Evolutionary conservation across 2,329 filamentous ascomycete species (phyloP), one percentile per base, ranked within the genome.

Genomic region (Cryphonectria parasitica): DNA sequence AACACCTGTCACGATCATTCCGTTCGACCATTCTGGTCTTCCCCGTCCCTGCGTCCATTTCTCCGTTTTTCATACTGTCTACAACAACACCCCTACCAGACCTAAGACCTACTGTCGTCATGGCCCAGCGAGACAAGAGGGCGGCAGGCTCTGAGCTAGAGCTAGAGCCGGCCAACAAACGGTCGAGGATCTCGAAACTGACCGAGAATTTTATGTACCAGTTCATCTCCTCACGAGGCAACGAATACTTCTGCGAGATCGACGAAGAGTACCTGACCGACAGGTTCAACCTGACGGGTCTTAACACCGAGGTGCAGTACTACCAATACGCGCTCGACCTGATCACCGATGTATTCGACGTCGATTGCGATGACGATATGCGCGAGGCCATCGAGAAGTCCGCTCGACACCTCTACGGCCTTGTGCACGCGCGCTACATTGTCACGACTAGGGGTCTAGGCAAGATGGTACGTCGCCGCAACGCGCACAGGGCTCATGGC

Each of bases 211-310:
- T 66, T 45, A 15, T 43, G 34, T 34, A 61, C 62, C 69, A 99
- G 96, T 99, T 99, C 81, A 98, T 98, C 77, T 98, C 95, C 5
- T 97, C 95, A 7, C 90, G 96, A 69, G 96, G 96, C 75, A 98
- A 99, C 83, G 96, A 99, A 81, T 99, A 99, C 83, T 99, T 98
- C 78, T 99, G 96, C 88, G 96, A 99, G 80, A 98, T 99, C 77
- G 96, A 99, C 82, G 96, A 99, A 81, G 96, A 99, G 78, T 99
- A 99, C 82, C 88, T 99, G 63, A 98, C 95, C 66, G 96, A 99
- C 81, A 91, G 96, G 66, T 99, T 99, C 88, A 99, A 99, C 83
- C 86, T 99, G 73, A 99, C 96, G 0, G 96, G 96, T 52, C 88
- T 99, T 66, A 98, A 98, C 83, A 95, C 94, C 49, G 96, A 99